Conservation (phyloP, 2,329 filamentous ascomycete genomes). For the Purpureocillium takamizusanense region DNA sequence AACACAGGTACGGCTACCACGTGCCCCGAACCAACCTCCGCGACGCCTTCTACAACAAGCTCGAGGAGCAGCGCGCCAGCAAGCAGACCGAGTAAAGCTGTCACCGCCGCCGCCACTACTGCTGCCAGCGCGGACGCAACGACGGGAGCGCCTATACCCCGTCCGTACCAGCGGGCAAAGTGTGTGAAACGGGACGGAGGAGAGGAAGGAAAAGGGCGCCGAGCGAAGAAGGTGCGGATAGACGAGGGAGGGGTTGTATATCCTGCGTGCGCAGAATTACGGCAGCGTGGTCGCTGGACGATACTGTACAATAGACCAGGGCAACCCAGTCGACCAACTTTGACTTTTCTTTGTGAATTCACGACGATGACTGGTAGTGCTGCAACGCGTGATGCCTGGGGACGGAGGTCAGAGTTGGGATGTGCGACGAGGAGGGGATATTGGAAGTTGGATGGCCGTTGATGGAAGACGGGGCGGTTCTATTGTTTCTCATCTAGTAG, state of each 20-base stretch:
- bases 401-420: too few species aligned
- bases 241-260: constrained; percentile 6
- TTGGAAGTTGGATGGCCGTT: too few species aligned
- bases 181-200: too few species aligned
- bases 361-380: background rate
- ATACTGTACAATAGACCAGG: constrained; percentile 18
- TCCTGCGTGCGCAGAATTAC: constrained; percentile 10
- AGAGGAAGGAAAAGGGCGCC: constrained; percentile 3
- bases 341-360: constrained; percentile 1
- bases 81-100: constrained; percentile 18
- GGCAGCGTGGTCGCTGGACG: constrained; percentile 13
- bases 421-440: too few species aligned
- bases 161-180: too few species aligned
- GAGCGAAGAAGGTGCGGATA: constrained; percentile 1
- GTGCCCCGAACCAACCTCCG: constrained; percentile 49
- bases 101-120: too few species aligned
- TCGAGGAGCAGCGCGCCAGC: constrained; percentile 46
- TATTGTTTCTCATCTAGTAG: too few species aligned
- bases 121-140: too few species aligned
- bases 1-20: constrained; percentile 53
- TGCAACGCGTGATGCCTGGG: too few species aligned
- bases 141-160: too few species aligned
- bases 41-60: constrained; percentile 49
- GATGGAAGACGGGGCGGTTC: too few species aligned
- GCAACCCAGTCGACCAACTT: constrained; percentile 14